Evolutionary conservation across 768 basidiomycete species (phyloP).

Genomic region (Agrocybe praecox): DNA sequence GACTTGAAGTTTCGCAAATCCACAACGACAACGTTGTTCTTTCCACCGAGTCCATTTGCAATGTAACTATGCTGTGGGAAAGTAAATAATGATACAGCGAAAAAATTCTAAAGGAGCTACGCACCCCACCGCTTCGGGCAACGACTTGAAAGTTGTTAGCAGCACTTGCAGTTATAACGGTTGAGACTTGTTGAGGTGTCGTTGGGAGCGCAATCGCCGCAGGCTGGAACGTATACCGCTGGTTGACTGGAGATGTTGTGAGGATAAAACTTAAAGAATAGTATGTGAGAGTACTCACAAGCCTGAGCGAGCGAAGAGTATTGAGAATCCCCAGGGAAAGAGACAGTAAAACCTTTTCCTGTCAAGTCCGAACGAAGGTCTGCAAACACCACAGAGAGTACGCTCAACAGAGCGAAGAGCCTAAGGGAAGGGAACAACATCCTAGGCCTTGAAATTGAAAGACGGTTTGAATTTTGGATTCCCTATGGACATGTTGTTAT

Average conservation of each 20-base stretch:
- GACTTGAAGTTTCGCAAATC: constrained; percentile 37
- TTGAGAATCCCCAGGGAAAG: constrained; percentile 16
- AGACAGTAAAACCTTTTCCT: constrained; percentile 19
- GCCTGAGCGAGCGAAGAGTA: constrained; percentile 17
- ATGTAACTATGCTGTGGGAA: constrained; percentile 37
- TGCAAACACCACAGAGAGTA: not conserved
- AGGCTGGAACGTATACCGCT: constrained; percentile 25
- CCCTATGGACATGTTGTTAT: not conserved
- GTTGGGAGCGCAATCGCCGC: constrained; percentile 28
- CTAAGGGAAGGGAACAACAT: constrained; percentile 1
- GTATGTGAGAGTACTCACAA: constrained; percentile 13
- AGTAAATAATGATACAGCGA: not conserved
- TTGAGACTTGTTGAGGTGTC: constrained; percentile 24
- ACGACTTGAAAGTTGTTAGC: constrained; percentile 29
- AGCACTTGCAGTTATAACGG: constrained; percentile 23
- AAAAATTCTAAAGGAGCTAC: not conserved
- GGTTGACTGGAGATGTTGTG: constrained; percentile 21
- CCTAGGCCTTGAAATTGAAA: not conserved
- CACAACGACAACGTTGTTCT: constrained; percentile 40
- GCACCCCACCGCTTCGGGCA: constrained; percentile 39
- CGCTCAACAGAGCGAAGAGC: not conserved
- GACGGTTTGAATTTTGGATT: not conserved
- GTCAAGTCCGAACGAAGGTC: constrained; percentile 12
- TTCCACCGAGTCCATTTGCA: constrained; percentile 41
- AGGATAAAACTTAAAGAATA: not conserved